Evolutionary conservation across 1,139 yeast species (phyloP).

Genomic region (Arxiozyma slooffiae): DNA sequence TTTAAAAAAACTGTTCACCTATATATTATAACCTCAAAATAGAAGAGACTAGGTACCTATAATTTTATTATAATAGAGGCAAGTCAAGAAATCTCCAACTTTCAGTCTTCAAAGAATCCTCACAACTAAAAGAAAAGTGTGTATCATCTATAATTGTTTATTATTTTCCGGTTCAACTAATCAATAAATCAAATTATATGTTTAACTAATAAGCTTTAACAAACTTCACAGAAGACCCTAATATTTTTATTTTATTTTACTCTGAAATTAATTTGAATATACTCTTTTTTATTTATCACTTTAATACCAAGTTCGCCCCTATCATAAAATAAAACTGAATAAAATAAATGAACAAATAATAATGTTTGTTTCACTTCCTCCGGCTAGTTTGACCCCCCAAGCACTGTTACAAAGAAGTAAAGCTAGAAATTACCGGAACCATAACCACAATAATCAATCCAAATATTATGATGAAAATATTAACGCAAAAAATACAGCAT

Average conservation of each 20-base stretch:
- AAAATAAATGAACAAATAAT: neutral
- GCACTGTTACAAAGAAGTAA: slow-evolving; percentile 17
- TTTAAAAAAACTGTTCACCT: neutral
- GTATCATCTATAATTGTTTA: neutral
- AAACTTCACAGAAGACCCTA: neutral
- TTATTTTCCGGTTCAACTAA: too few species aligned
- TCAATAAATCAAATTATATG: neutral
- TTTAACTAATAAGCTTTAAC: too few species aligned
- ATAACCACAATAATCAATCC: slow-evolving; percentile 4
- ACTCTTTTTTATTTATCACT: too few species aligned
- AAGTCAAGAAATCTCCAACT: neutral
- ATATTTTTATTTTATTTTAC: too few species aligned
- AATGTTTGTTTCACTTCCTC: slow-evolving; percentile 30
- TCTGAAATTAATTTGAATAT: neutral
- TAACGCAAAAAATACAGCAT: neutral
- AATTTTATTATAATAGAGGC: neutral
- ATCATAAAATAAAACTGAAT: neutral
- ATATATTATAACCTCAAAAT: too few species aligned
- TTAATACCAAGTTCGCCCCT: neutral
- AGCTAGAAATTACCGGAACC: slow-evolving; percentile 8
- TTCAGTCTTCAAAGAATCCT: neutral
- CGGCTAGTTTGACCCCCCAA: slow-evolving; percentile 22
- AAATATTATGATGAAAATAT: neutral
- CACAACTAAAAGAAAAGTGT: neutral
- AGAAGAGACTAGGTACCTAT: neutral